Base-by-base conservation (phyloP, 2,329 filamentous ascomycete genomes). In the Coniella lustricola region DNA sequence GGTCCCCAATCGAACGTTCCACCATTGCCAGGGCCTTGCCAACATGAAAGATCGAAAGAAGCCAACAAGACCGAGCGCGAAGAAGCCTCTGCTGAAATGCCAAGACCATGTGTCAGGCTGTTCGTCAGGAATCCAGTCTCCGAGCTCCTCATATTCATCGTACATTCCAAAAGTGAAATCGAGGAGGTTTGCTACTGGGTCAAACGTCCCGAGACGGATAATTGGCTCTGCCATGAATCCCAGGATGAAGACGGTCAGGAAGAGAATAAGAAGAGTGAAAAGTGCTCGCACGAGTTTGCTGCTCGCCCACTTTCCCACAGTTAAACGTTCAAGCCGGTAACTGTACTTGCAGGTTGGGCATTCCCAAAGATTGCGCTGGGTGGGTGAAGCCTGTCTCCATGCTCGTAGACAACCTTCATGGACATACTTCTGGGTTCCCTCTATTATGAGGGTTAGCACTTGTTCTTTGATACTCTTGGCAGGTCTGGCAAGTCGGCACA, bases 151-250 rank as follows among this genome's bases (percentile, higher is more conserved):
- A 14, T 64, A 60, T 38, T 68, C 57, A 57, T 67, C 53, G 57
- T 64, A 40, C 51, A 69, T 64, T 43, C 65, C 69, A 22, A 72
- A 67, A 21, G 81, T 69, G 35, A 75, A 67, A 18, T 77, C 74
- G 31, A 69, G 64, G 43, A 85, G 71, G 10, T 79, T 80, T 44
- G 82, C 80, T 48, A 81, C 67, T 0, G 90, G 90, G 60, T 95
- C 89, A 47, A 91, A 69, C 16, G 41, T 25, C 72, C 91, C 95
- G 22, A 95, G 70, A 58, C 90, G 87, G 64, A 97, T 84, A 52
- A 97, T 88, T 1, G 90, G 90, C 65, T 97, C 90, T 51, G 90
- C 91, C 56, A 97, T 69, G 60, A 96, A 97, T 36, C 93, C 93
- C 48, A 97, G 79, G 1, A 87, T 34, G 60, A 95, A 97, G 21